Percentiles rank a stretch among this genome's conserved stretches.
Evolutionary conservation across 2,329 filamentous ascomycete species (phyloP).

Genomic region (Amauroascus verrucosus): DNA sequence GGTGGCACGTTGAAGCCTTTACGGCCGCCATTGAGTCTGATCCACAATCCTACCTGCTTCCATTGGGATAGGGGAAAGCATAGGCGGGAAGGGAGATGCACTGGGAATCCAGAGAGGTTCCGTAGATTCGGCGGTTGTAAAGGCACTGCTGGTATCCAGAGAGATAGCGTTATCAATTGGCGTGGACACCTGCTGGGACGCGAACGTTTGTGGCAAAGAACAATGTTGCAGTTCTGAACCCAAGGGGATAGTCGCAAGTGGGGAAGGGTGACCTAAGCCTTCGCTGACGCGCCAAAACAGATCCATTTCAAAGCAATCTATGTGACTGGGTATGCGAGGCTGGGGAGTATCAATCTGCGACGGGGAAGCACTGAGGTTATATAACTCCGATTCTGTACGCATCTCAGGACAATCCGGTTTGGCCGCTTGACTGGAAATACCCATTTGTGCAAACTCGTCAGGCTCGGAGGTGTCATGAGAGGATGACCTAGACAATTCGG

Average conservation of each 20-base stretch:
- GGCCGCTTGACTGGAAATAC: background rate
- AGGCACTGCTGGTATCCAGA: background rate
- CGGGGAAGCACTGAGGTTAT: slow-evolving; percentile 20
- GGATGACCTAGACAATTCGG: slow-evolving; percentile 36
- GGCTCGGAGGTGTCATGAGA: slow-evolving; percentile 42
- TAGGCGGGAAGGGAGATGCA: slow-evolving; percentile 9
- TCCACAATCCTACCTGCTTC: background rate
- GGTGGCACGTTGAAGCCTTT: background rate
- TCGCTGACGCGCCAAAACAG: slow-evolving; percentile 9
- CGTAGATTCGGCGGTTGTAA: slow-evolving; percentile 8
- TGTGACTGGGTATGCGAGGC: slow-evolving; percentile 2
- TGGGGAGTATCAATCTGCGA: slow-evolving; percentile 10
- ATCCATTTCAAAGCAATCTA: slow-evolving; percentile 10
- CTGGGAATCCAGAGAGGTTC: slow-evolving; percentile 14
- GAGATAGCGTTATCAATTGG: slow-evolving; percentile 1
- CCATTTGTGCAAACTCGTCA: slow-evolving; percentile 35
- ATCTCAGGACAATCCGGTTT: slow-evolving; percentile 21
- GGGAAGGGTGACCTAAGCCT: slow-evolving; percentile 1
- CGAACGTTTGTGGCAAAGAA: slow-evolving; percentile 1
- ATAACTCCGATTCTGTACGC: slow-evolving; percentile 32
- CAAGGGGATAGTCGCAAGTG: slow-evolving; percentile 7
- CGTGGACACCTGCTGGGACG: slow-evolving; percentile 6
- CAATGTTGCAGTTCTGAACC: slow-evolving; percentile 11
- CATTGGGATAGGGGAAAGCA: slow-evolving; percentile 7
- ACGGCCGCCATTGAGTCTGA: background rate